Percentiles rank a stretch among this genome's conserved stretches.
Conservation (phyloP, 1,284 basidiomycete genomes). For the Termitomyces sp. region DNA sequence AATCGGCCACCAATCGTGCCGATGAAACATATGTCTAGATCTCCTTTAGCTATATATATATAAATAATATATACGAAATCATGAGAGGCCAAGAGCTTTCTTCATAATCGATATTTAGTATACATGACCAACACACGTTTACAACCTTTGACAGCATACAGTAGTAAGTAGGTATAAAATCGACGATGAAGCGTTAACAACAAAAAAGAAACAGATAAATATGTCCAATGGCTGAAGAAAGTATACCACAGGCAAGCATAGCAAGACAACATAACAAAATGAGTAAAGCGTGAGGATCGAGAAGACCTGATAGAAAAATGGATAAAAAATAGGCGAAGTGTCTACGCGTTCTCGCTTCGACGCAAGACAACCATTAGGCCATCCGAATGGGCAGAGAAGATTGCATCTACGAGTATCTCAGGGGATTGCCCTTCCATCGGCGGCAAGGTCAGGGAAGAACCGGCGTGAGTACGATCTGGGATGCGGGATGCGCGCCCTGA, state of each 20-base stretch:
- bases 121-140: not conserved
- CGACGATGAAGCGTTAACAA: not conserved
- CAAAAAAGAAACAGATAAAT: not conserved
- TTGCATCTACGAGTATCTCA: slow-evolving; percentile 57
- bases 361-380: slow-evolving; percentile 73
- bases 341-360: slow-evolving; percentile 19
- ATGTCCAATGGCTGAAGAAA: not conserved
- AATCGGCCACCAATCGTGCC: not conserved
- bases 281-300: not conserved
- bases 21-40: too few relatives aligned
- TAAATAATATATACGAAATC: too few relatives aligned
- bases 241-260: not conserved
- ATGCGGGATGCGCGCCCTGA: slow-evolving; percentile 12
- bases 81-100: not conserved
- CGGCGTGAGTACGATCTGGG: slow-evolving; percentile 10
- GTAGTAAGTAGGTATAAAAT: not conserved
- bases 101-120: not conserved
- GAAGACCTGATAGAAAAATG: not conserved
- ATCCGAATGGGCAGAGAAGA: slow-evolving; percentile 78
- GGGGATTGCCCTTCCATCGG: slow-evolving; percentile 27
- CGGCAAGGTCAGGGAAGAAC: slow-evolving; percentile 5
- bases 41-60: not conserved
- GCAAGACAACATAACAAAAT: not conserved
- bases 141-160: not conserved
- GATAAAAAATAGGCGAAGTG: not conserved